Evolutionary conservation across 805 yeast species (phyloP).

Genomic region (Hanseniaspora mollemarum): DNA sequence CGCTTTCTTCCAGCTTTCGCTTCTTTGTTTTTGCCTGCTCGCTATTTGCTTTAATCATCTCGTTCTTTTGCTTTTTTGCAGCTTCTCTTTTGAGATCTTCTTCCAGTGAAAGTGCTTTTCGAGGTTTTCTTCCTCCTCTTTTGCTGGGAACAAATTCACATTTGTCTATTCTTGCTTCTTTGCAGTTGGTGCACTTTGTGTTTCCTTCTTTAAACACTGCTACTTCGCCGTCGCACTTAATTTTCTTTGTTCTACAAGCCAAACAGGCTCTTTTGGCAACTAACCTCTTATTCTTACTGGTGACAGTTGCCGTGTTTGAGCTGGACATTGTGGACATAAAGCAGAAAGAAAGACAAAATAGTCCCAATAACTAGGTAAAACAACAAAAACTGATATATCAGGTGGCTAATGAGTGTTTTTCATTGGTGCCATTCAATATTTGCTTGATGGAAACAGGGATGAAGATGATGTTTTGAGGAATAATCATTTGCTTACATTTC

Average conservation of each 20-base stretch:
- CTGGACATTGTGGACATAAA: too few relatives aligned
- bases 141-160: slow-evolving; percentile 48
- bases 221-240: slow-evolving; percentile 55
- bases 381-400: too few relatives aligned
- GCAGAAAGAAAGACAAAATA: too few relatives aligned
- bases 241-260: slow-evolving; percentile 52
- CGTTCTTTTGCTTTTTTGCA: slow-evolving; percentile 14
- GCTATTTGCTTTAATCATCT: too few relatives aligned
- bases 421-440: too few relatives aligned
- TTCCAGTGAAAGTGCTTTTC: background rate
- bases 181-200: slow-evolving; percentile 41
- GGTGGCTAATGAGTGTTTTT: too few relatives aligned
- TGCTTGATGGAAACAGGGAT: too few relatives aligned
- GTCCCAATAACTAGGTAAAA: too few relatives aligned
- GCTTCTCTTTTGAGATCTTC: background rate
- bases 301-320: too few relatives aligned
- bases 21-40: background rate
- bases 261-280: slow-evolving; percentile 55
- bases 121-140: slow-evolving; percentile 44
- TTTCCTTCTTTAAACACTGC: slow-evolving; percentile 21
- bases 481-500: too few relatives aligned
- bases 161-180: slow-evolving; percentile 31
- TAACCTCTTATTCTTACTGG: background rate
- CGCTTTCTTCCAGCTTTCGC: background rate
- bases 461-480: too few relatives aligned